These are phyloP conservation scores for Dioscorea cayenensis DNA, from an alignment of 116 monocot genomes.

Conservation along the genomic window DNA sequence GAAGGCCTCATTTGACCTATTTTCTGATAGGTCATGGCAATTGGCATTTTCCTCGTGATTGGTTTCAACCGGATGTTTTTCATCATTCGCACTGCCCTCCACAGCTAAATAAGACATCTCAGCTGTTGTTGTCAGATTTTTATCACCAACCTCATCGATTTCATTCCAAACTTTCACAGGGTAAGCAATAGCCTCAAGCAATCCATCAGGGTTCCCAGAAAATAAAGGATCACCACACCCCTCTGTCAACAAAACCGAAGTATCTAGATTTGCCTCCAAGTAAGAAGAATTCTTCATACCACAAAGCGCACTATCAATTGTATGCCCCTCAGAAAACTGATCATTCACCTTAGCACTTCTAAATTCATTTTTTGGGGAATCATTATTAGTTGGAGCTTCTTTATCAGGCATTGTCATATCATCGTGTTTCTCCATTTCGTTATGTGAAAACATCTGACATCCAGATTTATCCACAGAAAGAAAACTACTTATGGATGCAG, in stretches of 20 bases:
- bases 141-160: constrained; percentile 4
- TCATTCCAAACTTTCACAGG: constrained; percentile 23
- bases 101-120: constrained; percentile 12
- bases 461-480: not conserved
- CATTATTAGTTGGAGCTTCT: not conserved
- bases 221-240: constrained; percentile 9
- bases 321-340: constrained; percentile 9
- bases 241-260: constrained; percentile 14
- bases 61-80: not conserved
- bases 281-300: not conserved
- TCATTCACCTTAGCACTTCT: constrained; percentile 8
- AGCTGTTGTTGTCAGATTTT: not conserved
- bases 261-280: constrained; percentile 9
- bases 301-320: constrained; percentile 1
- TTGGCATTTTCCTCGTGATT: not conserved
- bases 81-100: not conserved
- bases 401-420: constrained; percentile 2
- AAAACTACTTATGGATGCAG: constrained; percentile 2
- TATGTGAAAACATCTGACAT: not conserved
- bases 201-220: constrained; percentile 35
- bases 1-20: not conserved
- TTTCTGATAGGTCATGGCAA: constrained; percentile 1
- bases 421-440: not conserved
- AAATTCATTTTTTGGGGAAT: constrained; percentile 3
- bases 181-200: constrained; percentile 40